phyloP scores from a whole-genome alignment of 768 basidiomycete genomes.

The Roridomyces roridus region DNA sequence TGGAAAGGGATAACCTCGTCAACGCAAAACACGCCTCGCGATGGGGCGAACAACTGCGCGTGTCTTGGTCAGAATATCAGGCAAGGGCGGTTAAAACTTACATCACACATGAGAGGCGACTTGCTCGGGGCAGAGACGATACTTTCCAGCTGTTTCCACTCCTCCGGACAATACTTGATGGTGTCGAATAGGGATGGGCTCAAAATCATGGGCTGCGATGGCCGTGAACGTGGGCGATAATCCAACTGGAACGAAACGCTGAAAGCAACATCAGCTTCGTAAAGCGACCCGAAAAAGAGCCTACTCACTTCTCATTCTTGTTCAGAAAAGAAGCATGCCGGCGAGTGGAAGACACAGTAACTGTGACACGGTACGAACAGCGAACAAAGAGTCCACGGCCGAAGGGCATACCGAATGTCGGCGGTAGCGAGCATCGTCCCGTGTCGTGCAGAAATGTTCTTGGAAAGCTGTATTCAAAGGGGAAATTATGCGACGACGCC shows the following conservation, averaged over 20 bases:
- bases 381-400: not conserved
- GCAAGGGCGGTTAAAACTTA: no score
- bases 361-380: constrained; percentile 9
- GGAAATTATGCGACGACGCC: not conserved
- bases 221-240: not conserved
- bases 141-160: constrained; percentile 3
- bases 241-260: constrained; percentile 2
- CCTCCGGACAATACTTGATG: constrained; percentile 9
- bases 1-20: constrained; percentile 1
- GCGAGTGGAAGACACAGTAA: not conserved
- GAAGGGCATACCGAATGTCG: constrained; percentile 2
- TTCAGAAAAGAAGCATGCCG: constrained; percentile 6
- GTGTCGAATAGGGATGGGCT: constrained; percentile 6
- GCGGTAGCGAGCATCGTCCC: not conserved
- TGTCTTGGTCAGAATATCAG: not conserved
- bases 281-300: not conserved
- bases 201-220: constrained; percentile 1
- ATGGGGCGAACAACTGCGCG: constrained; percentile 4
- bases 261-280: not conserved
- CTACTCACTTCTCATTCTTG: not conserved
- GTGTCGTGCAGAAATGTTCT: not conserved
- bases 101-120: not conserved
- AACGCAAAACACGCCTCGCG: constrained; percentile 2
- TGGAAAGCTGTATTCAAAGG: constrained; percentile 1
- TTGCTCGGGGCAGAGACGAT: not conserved